Evolutionary conservation across 495 filamentous ascomycete genomes (phyloP).

Genomic region (Penicillium desertorum): DNA sequence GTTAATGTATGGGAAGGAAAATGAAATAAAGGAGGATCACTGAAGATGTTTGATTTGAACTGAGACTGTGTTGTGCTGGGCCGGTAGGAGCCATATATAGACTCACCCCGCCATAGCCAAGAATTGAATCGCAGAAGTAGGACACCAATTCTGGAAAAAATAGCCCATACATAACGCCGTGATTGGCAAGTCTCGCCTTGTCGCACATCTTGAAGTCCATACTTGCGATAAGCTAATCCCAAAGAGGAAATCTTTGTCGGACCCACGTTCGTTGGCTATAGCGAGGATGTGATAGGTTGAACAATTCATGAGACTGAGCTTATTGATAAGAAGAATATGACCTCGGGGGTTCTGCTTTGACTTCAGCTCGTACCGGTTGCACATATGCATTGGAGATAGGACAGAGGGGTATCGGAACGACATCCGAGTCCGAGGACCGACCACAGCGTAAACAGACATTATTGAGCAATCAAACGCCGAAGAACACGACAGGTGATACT

Average conservation of each 20-base stretch:
- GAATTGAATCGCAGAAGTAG: no score
- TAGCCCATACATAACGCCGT: neutral
- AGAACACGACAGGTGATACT: neutral
- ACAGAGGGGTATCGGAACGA: neutral
- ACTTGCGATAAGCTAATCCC: constrained; percentile 22
- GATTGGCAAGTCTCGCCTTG: constrained; percentile 12
- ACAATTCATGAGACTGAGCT: neutral
- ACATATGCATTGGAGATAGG: neutral
- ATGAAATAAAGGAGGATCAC: no score
- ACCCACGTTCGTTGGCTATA: constrained; percentile 18
- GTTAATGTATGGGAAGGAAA: no score
- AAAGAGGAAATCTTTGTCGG: constrained; percentile 36
- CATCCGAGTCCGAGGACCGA: neutral
- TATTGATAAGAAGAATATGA: constrained; percentile 6
- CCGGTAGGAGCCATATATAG: neutral
- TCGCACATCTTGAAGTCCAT: neutral
- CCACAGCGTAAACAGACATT: neutral
- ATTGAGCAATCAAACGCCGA: neutral
- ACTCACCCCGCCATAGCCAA: neutral
- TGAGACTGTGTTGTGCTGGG: neutral
- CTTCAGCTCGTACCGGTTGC: neutral
- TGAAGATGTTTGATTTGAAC: neutral
- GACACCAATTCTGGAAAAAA: neutral
- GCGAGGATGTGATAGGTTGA: constrained; percentile 2
- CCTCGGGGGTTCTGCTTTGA: neutral